Conservation (phyloP, 2,329 filamentous ascomycete species). For the Calonectria fujianensis region DNA sequence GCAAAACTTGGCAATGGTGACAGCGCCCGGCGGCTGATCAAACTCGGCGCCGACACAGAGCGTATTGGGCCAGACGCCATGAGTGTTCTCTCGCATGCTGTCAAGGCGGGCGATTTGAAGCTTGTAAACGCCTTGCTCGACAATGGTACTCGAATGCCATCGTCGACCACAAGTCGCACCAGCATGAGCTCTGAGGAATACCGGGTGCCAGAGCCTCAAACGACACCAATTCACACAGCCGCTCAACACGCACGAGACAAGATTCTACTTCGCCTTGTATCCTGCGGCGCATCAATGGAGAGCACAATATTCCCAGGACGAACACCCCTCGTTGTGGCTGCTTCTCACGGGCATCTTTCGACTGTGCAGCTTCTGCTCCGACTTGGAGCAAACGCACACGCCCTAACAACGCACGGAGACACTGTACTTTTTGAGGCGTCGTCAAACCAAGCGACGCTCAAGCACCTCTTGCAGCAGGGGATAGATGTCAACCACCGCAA, state of each 20-base stretch:
- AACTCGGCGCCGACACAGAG: slow-evolving; percentile 53
- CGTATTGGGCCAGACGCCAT: slow-evolving; percentile 54
- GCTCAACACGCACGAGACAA: slow-evolving; percentile 55
- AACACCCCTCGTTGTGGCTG: slow-evolving; percentile 52
- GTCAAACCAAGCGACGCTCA: slow-evolving; percentile 53
- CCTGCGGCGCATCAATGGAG: slow-evolving; percentile 51
- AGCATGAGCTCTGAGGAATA: slow-evolving; percentile 46
- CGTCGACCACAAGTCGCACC: slow-evolving; percentile 32
- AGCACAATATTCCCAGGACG: slow-evolving; percentile 55
- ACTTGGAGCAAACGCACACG: slow-evolving; percentile 50
- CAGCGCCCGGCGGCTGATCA: slow-evolving; percentile 51
- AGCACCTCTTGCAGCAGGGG: slow-evolving; percentile 52
- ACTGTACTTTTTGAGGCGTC: slow-evolving; percentile 55
- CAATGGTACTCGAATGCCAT: slow-evolving; percentile 49
- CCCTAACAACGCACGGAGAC: slow-evolving; percentile 54
- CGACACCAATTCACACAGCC: slow-evolving; percentile 53
- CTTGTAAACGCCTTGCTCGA: slow-evolving; percentile 52
- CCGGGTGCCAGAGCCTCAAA: slow-evolving; percentile 52
- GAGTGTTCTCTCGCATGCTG: slow-evolving; percentile 55
- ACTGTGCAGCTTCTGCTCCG: slow-evolving; percentile 53
- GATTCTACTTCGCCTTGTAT: slow-evolving; percentile 52
- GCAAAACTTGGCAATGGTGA: slow-evolving; percentile 54
- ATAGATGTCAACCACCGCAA: slow-evolving; percentile 55
- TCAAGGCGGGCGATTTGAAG: slow-evolving; percentile 51
- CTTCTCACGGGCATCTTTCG: slow-evolving; percentile 53